Conservation (phyloP, 164 flowering plant species). For the Piper betle region DNA sequence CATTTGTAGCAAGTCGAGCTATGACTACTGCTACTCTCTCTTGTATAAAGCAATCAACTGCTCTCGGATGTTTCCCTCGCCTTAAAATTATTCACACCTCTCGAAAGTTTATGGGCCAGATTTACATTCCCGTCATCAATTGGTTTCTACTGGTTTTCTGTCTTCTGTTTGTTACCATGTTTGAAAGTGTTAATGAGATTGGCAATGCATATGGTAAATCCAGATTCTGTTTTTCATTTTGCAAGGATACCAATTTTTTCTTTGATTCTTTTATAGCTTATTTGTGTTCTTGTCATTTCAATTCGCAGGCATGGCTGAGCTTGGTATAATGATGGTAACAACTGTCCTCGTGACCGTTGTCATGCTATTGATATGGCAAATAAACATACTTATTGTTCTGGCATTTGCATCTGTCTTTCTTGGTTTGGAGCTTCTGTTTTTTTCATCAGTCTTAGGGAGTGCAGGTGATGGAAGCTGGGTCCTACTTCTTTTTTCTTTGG, state of each 20-base stretch:
- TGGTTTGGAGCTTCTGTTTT: conserved; percentile 73
- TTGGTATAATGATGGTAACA: conserved; percentile 96
- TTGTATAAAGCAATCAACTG: conserved; percentile 89
- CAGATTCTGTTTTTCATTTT: neutral
- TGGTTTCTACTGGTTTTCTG: conserved; percentile 83
- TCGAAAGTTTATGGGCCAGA: conserved; percentile 95
- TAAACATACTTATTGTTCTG: conserved; percentile 62
- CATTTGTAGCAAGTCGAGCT: conserved; percentile 89
- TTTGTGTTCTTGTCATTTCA: conserved; percentile 4
- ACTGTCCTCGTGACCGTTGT: conserved; percentile 77
- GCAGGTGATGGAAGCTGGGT: conserved; percentile 97
- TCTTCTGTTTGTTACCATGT: conserved; percentile 56
- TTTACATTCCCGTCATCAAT: conserved; percentile 89
- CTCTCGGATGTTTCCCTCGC: conserved; percentile 98
- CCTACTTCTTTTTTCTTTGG: conserved; percentile 64
- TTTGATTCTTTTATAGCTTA: neutral
- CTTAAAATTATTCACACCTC: conserved; percentile 96
- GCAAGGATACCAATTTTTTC: neutral
- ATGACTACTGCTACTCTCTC: conserved; percentile 98
- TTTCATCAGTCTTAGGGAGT: conserved; percentile 80
- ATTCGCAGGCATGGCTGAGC: conserved; percentile 76
- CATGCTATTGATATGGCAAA: conserved; percentile 99
- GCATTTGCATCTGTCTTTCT: conserved; percentile 55
- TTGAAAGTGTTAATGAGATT: conserved; percentile 69
- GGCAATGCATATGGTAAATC: conserved; percentile 68